These are phyloP conservation scores for Paecilomyces fulvus DNA, from an alignment of 2,329 filamentous ascomycete species.

Conservation along the genomic window DNA sequence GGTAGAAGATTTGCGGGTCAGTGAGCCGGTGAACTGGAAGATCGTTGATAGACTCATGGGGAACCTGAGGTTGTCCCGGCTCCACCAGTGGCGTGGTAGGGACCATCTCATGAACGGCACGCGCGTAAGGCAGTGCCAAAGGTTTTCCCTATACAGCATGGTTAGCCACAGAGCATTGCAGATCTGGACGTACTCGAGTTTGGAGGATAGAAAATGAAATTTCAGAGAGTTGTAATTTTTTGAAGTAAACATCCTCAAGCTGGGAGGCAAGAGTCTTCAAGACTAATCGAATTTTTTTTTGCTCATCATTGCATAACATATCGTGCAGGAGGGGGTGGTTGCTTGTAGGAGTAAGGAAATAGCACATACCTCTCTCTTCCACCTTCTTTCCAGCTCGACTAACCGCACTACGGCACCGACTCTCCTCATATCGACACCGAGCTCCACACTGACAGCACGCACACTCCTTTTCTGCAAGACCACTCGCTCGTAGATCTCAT, in stretches of 20 bases:
- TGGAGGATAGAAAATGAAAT: neutral
- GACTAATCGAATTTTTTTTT: conserved; percentile 92
- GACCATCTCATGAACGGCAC: conserved; percentile 71
- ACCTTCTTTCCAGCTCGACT: conserved; percentile 76
- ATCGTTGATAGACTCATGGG: conserved; percentile 57
- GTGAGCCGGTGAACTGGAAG: conserved; percentile 51
- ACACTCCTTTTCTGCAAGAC: conserved; percentile 59
- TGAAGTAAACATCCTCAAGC: conserved; percentile 52
- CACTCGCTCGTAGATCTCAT: conserved; percentile 65
- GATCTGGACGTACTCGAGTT: neutral
- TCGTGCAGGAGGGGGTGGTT: conserved; percentile 1
- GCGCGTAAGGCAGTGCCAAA: conserved; percentile 67
- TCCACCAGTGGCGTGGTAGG: conserved; percentile 52
- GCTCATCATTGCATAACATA: conserved; percentile 52
- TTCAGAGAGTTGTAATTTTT: conserved; percentile 65
- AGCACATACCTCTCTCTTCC: conserved; percentile 62
- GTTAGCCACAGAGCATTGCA: conserved; percentile 5
- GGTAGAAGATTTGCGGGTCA: conserved; percentile 52
- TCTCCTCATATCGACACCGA: conserved; percentile 71
- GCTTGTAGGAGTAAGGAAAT: conserved; percentile 3
- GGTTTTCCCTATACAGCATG: conserved; percentile 57
- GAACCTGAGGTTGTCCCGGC: conserved; percentile 26
- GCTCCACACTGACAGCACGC: conserved; percentile 66
- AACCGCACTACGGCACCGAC: conserved; percentile 79
- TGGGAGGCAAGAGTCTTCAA: conserved; percentile 69